Percentiles rank a stretch among this genome's conserved stretches.
Conservation (phyloP, 257 asterid genomes). For the Plantago elongata region DNA sequence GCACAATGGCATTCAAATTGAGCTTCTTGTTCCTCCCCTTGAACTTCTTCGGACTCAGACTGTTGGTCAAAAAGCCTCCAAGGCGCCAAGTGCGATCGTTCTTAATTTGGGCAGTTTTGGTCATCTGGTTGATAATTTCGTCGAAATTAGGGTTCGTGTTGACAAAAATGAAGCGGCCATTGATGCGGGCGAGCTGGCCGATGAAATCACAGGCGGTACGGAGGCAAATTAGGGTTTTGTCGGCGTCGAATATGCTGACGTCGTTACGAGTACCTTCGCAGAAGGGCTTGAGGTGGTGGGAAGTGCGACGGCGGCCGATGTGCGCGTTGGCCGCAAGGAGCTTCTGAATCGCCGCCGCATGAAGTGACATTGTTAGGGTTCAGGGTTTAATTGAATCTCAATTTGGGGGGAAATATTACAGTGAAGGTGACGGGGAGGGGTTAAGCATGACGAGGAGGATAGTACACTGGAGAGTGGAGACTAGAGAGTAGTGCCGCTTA, state of each 20-base stretch:
- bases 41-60: slow-evolving; percentile 76
- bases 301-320: slow-evolving; percentile 77
- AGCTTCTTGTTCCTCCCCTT: slow-evolving; percentile 81
- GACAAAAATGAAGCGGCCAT: slow-evolving; percentile 78
- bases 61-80: slow-evolving; percentile 87
- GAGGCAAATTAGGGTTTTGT: slow-evolving; percentile 82
- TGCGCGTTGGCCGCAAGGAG: slow-evolving; percentile 84
- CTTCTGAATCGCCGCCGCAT: slow-evolving; percentile 75
- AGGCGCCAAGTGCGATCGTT: slow-evolving; percentile 88
- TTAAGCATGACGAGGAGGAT: not conserved
- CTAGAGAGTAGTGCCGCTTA: no score
- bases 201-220: slow-evolving; percentile 88
- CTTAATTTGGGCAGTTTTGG: slow-evolving; percentile 53
- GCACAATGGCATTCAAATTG: slow-evolving; percentile 50
- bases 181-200: slow-evolving; percentile 59
- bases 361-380: slow-evolving; percentile 60
- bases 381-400: not conserved
- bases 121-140: slow-evolving; percentile 70
- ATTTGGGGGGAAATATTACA: not conserved
- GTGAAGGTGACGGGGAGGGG: not conserved
- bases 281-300: slow-evolving; percentile 87
- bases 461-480: no score
- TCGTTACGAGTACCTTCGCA: slow-evolving; percentile 72
- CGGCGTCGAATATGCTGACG: slow-evolving; percentile 66
- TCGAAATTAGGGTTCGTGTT: slow-evolving; percentile 79